These are phyloP conservation scores for Cornus kousa DNA, from an alignment of 148 eudicot genomes.

Conservation along the genomic window DNA sequence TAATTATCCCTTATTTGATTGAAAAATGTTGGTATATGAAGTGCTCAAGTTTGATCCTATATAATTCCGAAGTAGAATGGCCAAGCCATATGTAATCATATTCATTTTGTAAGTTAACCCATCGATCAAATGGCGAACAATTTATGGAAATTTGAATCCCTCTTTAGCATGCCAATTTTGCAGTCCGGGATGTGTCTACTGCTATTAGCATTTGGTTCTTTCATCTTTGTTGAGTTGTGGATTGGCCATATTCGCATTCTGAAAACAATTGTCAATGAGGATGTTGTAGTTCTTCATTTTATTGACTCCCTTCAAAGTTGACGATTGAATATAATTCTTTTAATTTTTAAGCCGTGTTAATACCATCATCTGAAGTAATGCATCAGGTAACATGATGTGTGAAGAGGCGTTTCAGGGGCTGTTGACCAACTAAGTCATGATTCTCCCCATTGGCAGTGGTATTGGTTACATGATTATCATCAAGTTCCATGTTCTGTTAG, in stretches of 20 bases:
- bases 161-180: background rate
- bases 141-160: background rate
- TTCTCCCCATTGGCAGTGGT: background rate
- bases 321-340: background rate
- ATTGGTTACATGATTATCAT: too few relatives aligned
- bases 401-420: background rate
- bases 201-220: too few relatives aligned
- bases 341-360: background rate
- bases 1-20: background rate
- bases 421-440: background rate
- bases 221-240: too few relatives aligned
- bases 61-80: background rate
- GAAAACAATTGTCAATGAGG: too few relatives aligned
- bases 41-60: background rate
- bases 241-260: too few relatives aligned
- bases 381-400: background rate
- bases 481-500: background rate
- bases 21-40: background rate
- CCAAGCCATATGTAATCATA: background rate
- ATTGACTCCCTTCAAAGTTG: too few relatives aligned
- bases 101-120: too few relatives aligned
- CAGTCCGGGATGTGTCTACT: too few relatives aligned
- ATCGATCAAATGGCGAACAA: too few relatives aligned
- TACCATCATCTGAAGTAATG: background rate
- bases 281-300: too few relatives aligned